Base-by-base conservation (phyloP, 2,329 filamentous ascomycete species). In the Pestalotiopsis sp. region DNA sequence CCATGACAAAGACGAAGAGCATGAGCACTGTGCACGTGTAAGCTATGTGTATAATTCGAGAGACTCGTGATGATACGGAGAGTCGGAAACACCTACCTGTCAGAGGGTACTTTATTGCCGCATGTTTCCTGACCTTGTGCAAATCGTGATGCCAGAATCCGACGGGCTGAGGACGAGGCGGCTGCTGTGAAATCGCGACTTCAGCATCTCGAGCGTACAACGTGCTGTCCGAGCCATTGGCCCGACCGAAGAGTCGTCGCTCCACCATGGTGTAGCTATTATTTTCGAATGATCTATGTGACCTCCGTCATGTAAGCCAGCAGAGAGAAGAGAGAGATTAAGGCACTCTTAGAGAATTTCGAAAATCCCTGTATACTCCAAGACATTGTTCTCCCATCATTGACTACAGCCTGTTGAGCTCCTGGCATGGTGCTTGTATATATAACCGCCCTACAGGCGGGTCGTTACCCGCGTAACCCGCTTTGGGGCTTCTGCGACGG, bases 1-100 rank as follows among this genome's bases (percentile, higher is more conserved):
- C 79, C 4, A 91, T 76, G 61, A 90, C 86, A 72, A 89, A 90
- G 3, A 81, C 72, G 75, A 86, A 86, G 5, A 91, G 80, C 6
- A 88, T 80, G 1, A 84, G 71, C 4, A 86, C 83, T 84, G 67
- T 64, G 20, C 14, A 12, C 36, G 13, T 14, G 14, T 9, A 38
- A 11, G 39, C 14, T 13, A 64, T 4, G 27, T 6, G 27, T 13
- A 23, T 23, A 23, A 23, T 23, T 23, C 20, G 20, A n/a, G 17
- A 57, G 13, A 56, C 23, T 11, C 41, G n/a, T 9, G 1, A 12
- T 13, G 5, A 14, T 9, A 68, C 5, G 20, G 4, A 25, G n/a
- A 66, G 65, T 36, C 6, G 39, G 6, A 31, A 41, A 20, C 11
- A 12, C 61, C 14, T 65, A 75, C 77, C 74, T 27, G 75, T 79